phyloP scores from a whole-genome alignment of 2,329 filamentous ascomycete species.

The Aspergillus sp. region DNA sequence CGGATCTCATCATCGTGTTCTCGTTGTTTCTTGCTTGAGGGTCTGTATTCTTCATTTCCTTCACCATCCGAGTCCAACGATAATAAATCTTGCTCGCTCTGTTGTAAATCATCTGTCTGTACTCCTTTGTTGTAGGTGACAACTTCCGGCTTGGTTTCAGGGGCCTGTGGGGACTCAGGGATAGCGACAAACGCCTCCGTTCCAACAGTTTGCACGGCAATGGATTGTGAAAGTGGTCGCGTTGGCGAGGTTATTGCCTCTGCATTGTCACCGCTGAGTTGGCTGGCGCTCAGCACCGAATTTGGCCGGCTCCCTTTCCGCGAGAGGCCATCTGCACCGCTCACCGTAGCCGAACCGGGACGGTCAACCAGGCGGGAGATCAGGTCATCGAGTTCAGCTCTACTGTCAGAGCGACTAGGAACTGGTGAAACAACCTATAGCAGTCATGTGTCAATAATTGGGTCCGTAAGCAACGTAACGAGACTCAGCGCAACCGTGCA shows the following conservation, averaged over 20 bases:
- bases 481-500: neutral
- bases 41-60: constrained; percentile 57
- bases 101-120: constrained; percentile 76
- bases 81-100: constrained; percentile 52
- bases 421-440: constrained; percentile 66
- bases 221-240: constrained; percentile 44
- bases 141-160: constrained; percentile 63
- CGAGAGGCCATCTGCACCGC: constrained; percentile 46
- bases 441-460: constrained; percentile 12
- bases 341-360: constrained; percentile 65
- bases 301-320: constrained; percentile 71
- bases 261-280: constrained; percentile 70
- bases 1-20: constrained; percentile 88
- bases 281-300: constrained; percentile 79
- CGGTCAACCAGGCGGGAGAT: constrained; percentile 83
- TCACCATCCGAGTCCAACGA: constrained; percentile 65
- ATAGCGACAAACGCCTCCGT: constrained; percentile 73
- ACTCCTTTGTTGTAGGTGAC: constrained; percentile 97
- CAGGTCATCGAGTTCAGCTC: constrained; percentile 77
- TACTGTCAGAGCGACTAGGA: constrained; percentile 62
- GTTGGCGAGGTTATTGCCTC: constrained; percentile 39
- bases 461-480: neutral
- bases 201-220: constrained; percentile 68
- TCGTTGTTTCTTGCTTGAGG: constrained; percentile 73
- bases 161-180: constrained; percentile 67